These are phyloP conservation scores for Dendrobium chrysotoxum DNA, from an alignment of 106 monocot species.

Conservation along the genomic window DNA sequence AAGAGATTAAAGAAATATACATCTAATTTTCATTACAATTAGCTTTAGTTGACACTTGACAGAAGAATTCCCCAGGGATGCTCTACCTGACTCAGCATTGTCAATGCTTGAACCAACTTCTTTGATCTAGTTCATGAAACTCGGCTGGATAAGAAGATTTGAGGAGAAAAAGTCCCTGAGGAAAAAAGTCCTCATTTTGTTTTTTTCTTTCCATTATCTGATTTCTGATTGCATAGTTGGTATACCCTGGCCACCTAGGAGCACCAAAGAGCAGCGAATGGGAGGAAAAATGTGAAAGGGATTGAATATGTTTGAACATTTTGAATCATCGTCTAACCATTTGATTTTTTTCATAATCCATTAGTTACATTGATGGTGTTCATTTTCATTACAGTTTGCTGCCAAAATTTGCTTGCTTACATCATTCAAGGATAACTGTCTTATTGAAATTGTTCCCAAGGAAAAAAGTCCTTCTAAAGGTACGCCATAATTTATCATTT, in stretches of 20 bases:
- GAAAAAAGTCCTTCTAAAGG: slow-evolving; percentile 63
- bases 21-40: too few relatives aligned
- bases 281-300: not conserved
- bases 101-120: too few relatives aligned
- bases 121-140: too few relatives aligned
- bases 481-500: slow-evolving; percentile 14
- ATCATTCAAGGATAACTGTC: slow-evolving; percentile 75
- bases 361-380: not conserved
- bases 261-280: not conserved
- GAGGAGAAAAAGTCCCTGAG: too few relatives aligned
- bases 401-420: slow-evolving; percentile 86
- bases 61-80: too few relatives aligned
- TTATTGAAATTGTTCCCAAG: slow-evolving; percentile 81
- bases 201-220: not conserved
- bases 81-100: too few relatives aligned
- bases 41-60: too few relatives aligned
- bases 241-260: not conserved
- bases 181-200: too few relatives aligned
- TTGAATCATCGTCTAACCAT: not conserved
- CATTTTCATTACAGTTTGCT: slow-evolving; percentile 46
- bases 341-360: not conserved
- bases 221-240: not conserved
- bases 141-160: too few relatives aligned
- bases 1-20: too few relatives aligned
- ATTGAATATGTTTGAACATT: slow-evolving; percentile 6